These are phyloP conservation scores for Bipolaris gigantea DNA, from an alignment of 2,329 filamentous ascomycete genomes.

Conservation along the genomic window DNA sequence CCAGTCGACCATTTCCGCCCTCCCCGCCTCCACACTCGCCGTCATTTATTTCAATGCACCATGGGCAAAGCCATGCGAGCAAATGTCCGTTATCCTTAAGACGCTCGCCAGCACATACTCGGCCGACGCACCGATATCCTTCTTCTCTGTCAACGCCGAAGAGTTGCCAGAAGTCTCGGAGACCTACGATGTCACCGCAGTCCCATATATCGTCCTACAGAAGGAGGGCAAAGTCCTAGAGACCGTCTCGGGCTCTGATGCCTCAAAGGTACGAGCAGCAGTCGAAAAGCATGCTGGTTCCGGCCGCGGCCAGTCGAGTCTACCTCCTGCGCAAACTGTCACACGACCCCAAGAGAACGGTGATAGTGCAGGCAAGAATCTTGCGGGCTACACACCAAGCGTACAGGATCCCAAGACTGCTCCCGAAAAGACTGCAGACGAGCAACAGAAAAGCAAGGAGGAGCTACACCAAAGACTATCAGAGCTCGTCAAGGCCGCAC, in stretches of 20 bases:
- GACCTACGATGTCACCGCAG: slow-evolving; percentile 88
- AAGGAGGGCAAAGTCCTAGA: slow-evolving; percentile 76
- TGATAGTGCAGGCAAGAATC: slow-evolving; percentile 42
- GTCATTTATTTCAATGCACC: slow-evolving; percentile 94
- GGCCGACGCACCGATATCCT: slow-evolving; percentile 70
- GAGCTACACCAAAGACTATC: slow-evolving; percentile 78
- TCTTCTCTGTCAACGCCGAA: slow-evolving; percentile 92
- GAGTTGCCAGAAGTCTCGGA: slow-evolving; percentile 91
- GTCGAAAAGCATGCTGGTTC: slow-evolving; percentile 78
- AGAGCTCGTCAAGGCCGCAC: slow-evolving; percentile 89
- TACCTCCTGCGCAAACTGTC: slow-evolving; percentile 49
- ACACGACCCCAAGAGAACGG: slow-evolving; percentile 49
- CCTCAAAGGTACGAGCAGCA: slow-evolving; percentile 77
- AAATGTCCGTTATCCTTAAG: slow-evolving; percentile 85
- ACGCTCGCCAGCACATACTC: slow-evolving; percentile 87
- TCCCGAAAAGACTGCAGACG: slow-evolving; percentile 48
- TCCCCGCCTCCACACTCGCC: slow-evolving; percentile 71
- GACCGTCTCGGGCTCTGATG: slow-evolving; percentile 86
- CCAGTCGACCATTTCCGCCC: slow-evolving; percentile 66
- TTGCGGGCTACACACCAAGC: slow-evolving; percentile 51
- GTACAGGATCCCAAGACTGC: slow-evolving; percentile 50
- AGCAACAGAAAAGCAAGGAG: slow-evolving; percentile 64
- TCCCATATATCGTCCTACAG: slow-evolving; percentile 86
- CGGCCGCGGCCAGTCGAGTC: slow-evolving; percentile 43
- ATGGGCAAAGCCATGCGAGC: slow-evolving; percentile 93